A percentile compares a stretch with the other conserved stretches of the same genome.
Evolutionary conservation across 2,329 filamentous ascomycete genomes (phyloP).

Genomic region (Curvularia verruculosa): DNA sequence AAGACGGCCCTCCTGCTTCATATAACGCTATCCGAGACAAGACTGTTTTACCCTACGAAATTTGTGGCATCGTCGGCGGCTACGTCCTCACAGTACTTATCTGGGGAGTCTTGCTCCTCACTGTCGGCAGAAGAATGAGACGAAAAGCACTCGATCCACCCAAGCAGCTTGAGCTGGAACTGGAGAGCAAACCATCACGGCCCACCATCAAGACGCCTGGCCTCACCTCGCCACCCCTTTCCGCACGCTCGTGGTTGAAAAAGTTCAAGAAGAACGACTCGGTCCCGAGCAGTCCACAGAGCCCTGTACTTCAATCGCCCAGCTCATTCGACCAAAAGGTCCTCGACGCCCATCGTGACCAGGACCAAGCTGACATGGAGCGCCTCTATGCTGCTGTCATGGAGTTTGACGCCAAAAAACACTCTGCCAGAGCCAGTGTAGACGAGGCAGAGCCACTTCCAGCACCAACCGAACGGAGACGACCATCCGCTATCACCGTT

Average conservation of each 20-base stretch:
- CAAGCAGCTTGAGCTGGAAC: conserved; percentile 61
- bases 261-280: conserved; percentile 43
- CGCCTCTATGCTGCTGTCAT: conserved; percentile 90
- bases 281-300: conserved; percentile 32
- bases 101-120: conserved; percentile 66
- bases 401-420: conserved; percentile 74
- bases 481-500: conserved; percentile 43
- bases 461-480: conserved; percentile 18
- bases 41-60: conserved; percentile 75
- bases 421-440: conserved; percentile 37
- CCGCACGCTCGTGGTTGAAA: conserved; percentile 42
- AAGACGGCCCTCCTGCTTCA: conserved; percentile 40
- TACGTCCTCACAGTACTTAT: conserved; percentile 80
- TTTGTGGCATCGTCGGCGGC: conserved; percentile 81
- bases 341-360: conserved; percentile 73
- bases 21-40: conserved; percentile 40
- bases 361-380: conserved; percentile 83
- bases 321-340: conserved; percentile 77
- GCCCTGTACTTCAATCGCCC: conserved; percentile 62
- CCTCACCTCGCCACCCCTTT: conserved; percentile 31
- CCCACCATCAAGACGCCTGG: conserved; percentile 35
- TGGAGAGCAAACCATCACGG: conserved; percentile 55
- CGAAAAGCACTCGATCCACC: conserved; percentile 58
- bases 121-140: conserved; percentile 53
- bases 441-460: conserved; percentile 26